Base-by-base conservation (phyloP, 352 stramenopile genomes). In the Pythium dissotocum region DNA sequence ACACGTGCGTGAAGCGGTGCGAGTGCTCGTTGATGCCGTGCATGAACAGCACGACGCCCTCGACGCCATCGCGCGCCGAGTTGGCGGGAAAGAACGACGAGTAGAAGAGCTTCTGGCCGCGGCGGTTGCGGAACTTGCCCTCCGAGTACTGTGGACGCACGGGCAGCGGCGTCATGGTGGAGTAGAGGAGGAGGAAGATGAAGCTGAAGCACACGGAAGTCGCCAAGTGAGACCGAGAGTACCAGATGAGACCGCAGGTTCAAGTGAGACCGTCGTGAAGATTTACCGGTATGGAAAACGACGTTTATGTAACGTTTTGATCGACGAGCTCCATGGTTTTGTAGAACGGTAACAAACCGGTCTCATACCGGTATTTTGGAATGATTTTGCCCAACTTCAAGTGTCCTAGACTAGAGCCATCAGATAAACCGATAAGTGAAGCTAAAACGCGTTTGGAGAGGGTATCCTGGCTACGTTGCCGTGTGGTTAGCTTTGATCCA, bases 1-100 rank as follows among this genome's bases (percentile, higher is more conserved):
- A 90, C n/a, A 90, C 68, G 64, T 90, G 78, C 24, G 63, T 69
- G 71, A 87, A 93, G 14, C 84, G 77, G 32, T 79, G 72, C 49
- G 73, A 75, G 78, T 90, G 79, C 68, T 93, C 82, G 1, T 79
- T 81, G 44, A 90, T 76, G 56, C 82, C 82, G 65, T 90, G 79
- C 68, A 90, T 65, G 59, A 86, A 91, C 55, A 90, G 71, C 61
- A 83, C 73, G 21, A 89, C 70, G 30, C 74, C 82, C 18, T 77
- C 74, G 59, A 88, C 62, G 48, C 67, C 64, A 13, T 66, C 61
- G 16, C 54, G 48, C 21, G 38, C 6, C 10, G 73, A 59, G 51
- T 66, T 62, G 18, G 62, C 38, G 1, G 84, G 82, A 61, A 88
- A 83, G 18, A 87, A 68, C 0, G 72, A 69, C 24, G 72, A 82